Percentiles rank a stretch among this genome's conserved stretches.
Evolutionary conservation across 495 filamentous ascomycete species (phyloP).

Genomic region (Neurospora discreta): DNA sequence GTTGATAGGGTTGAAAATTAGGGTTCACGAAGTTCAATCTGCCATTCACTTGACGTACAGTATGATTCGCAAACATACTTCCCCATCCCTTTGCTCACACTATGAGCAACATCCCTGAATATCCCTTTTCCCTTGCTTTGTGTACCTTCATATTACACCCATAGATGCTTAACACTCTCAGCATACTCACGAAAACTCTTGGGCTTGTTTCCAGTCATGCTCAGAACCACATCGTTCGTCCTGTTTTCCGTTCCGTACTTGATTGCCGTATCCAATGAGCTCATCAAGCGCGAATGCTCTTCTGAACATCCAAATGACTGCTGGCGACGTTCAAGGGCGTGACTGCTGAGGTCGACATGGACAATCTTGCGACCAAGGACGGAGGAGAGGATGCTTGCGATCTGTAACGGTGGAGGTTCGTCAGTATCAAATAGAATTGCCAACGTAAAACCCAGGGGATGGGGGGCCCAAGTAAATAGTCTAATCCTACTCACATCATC

Average conservation of each 20-base stretch:
- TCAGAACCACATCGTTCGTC: conserved; percentile 27
- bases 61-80: background rate
- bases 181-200: conserved; percentile 24
- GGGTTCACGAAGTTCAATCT: background rate
- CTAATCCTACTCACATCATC: conserved; percentile 26
- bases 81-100: background rate
- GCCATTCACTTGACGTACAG: background rate
- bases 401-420: conserved; percentile 13
- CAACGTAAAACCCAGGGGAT: background rate
- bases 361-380: conserved; percentile 29
- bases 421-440: background rate
- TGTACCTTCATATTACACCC: conserved; percentile 5
- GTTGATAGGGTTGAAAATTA: background rate
- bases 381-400: conserved; percentile 30
- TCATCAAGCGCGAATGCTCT: conserved; percentile 24
- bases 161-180: conserved; percentile 21
- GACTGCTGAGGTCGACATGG: conserved; percentile 30
- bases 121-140: background rate
- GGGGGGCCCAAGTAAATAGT: background rate
- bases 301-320: conserved; percentile 20
- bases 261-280: conserved; percentile 24
- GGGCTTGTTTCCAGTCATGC: conserved; percentile 25
- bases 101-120: background rate
- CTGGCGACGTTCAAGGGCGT: conserved; percentile 17
- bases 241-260: conserved; percentile 28